Conservation (phyloP, 106 monocot species). For the Agapanthus africanus region DNA sequence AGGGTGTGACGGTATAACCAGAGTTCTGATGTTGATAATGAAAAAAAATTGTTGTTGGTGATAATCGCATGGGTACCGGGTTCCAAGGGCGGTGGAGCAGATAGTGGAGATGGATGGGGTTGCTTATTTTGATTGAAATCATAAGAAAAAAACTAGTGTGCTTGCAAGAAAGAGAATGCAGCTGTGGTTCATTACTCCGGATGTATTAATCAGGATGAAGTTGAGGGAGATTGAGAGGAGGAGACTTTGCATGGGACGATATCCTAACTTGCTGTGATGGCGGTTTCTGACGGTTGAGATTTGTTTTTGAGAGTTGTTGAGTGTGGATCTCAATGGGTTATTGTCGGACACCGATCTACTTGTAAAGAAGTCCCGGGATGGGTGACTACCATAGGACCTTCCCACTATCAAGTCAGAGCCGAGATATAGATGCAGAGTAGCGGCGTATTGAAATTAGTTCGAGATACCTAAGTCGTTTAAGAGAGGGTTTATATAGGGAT, state of each 20-base stretch:
- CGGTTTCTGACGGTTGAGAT: no score
- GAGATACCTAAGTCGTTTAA: no score
- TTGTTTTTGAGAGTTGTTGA: no score
- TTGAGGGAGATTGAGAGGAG: slow-evolving; percentile 59
- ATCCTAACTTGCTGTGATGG: slow-evolving; percentile 41
- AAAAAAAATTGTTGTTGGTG: slow-evolving; percentile 32
- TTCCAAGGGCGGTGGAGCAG: slow-evolving; percentile 43
- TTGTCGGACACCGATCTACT: no score
- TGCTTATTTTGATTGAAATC: slow-evolving; percentile 37
- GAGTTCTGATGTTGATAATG: slow-evolving; percentile 29
- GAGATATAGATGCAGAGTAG: no score
- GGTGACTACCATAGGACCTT: no score
- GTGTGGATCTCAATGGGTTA: no score
- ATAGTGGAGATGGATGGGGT: slow-evolving; percentile 37
- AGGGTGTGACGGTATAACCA: slow-evolving; percentile 32
- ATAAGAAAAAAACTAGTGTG: slow-evolving; percentile 32
- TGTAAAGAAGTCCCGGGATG: no score
- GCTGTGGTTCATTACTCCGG: slow-evolving; percentile 38
- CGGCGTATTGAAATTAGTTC: no score
- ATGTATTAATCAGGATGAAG: slow-evolving; percentile 41
- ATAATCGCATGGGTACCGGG: slow-evolving; percentile 57
- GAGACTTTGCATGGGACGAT: slow-evolving; percentile 43
- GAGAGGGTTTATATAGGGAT: no score
- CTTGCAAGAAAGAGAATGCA: slow-evolving; percentile 62
- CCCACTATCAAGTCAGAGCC: no score